A percentile compares a stretch with the other conserved stretches of the same genome.
phyloP scores from a whole-genome alignment of 2,329 filamentous ascomycete genomes.

The Aspergillus candidus region DNA sequence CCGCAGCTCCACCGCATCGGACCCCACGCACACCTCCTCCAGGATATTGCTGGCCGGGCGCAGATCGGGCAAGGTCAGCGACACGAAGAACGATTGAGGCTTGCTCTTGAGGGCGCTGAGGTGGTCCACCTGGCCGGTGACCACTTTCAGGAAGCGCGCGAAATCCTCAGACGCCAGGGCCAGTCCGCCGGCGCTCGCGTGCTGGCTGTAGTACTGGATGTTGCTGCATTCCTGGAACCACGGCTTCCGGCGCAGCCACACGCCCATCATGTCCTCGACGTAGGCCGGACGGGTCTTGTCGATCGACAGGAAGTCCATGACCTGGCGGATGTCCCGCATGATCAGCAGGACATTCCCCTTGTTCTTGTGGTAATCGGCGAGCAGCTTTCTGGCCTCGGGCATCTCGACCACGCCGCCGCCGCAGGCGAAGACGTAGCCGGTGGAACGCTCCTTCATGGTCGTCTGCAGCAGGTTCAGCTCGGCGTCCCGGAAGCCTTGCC shows the following conservation, averaged over 20 bases:
- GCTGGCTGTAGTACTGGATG: slow-evolving; percentile 83
- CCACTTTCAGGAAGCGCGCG: slow-evolving; percentile 61
- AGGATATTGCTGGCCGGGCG: slow-evolving; percentile 58
- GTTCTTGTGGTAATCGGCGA: slow-evolving; percentile 64
- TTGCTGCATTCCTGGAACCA: slow-evolving; percentile 95
- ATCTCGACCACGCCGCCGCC: slow-evolving; percentile 91
- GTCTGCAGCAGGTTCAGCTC: slow-evolving; percentile 70
- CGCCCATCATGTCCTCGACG: slow-evolving; percentile 82
- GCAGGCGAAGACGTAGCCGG: slow-evolving; percentile 80
- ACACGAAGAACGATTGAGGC: slow-evolving; percentile 81
- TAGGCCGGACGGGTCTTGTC: slow-evolving; percentile 92
- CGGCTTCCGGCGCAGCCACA: slow-evolving; percentile 81
- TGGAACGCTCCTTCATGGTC: slow-evolving; percentile 66
- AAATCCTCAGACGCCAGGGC: slow-evolving; percentile 61
- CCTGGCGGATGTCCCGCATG: slow-evolving; percentile 77
- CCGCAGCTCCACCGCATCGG: slow-evolving; percentile 89
- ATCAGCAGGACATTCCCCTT: slow-evolving; percentile 84
- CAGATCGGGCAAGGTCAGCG: slow-evolving; percentile 75
- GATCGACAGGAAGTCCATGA: slow-evolving; percentile 79
- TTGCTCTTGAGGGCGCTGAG: slow-evolving; percentile 58
- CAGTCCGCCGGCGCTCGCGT: slow-evolving; percentile 46
- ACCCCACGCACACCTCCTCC: slow-evolving; percentile 69
- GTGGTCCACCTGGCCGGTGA: slow-evolving; percentile 56
- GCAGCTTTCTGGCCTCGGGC: slow-evolving; percentile 67
- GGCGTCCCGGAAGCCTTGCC: slow-evolving; percentile 78